A percentile compares a stretch with the other conserved stretches of the same genome.
Conservation (phyloP, 129 eudicot genomes). For the Solidago caesia region DNA sequence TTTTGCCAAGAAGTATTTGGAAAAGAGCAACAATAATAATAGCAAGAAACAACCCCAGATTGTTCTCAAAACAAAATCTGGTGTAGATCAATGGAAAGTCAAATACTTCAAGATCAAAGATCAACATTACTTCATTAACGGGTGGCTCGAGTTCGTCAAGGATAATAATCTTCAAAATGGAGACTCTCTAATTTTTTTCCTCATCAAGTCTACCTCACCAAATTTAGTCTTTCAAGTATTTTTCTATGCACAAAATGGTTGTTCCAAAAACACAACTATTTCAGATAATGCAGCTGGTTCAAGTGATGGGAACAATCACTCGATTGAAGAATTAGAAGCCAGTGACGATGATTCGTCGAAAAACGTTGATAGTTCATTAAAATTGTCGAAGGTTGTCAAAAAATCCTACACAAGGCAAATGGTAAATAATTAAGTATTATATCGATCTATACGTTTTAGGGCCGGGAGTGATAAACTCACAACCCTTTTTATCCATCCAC, state of each 20-base stretch:
- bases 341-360: no score
- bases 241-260: no score
- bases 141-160: conserved; percentile 31
- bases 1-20: conserved; percentile 23
- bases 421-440: background rate
- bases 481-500: no score
- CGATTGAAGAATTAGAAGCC: no score
- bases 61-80: conserved; percentile 12
- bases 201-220: background rate
- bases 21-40: background rate
- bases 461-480: no score
- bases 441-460: no score
- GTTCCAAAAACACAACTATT: no score
- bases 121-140: conserved; percentile 19
- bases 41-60: background rate
- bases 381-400: background rate
- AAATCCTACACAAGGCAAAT: background rate
- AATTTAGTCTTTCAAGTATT: no score
- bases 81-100: conserved; percentile 20
- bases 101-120: conserved; percentile 7
- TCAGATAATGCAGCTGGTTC: no score
- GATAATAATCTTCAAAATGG: conserved; percentile 15
- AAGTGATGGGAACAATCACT: no score
- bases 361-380: no score
- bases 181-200: conserved; percentile 30